Base-by-base conservation (phyloP, 192 early-diverging fungal genomes). In the Coemansia sp. region DNA sequence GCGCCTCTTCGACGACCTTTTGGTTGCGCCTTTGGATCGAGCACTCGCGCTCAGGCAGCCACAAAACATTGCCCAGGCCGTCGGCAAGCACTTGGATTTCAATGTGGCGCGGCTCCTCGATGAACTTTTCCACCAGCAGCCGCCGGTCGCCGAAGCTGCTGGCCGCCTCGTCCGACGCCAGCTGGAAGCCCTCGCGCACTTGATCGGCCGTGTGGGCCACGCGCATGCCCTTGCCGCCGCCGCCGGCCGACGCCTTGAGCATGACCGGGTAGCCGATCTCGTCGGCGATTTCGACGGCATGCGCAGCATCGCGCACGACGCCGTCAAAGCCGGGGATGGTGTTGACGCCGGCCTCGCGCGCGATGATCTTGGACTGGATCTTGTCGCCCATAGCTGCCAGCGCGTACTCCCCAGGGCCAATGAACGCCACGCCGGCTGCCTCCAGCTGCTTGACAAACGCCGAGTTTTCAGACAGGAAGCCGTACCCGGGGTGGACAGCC, bases 401-500 rank as follows among this genome's bases (percentile, higher is more conserved):
- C 2, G 92, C 91, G 31, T 74, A 59, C 46, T 87, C 85, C 0
- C 86, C 79, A 6, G 92, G 92, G 4, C 92, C 92, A 42, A 93
- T 91, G 68, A 93, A 93, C 2, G 87, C 83, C 8, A 94, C 87
- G 33, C 91, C 91, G 12, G 85, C 88, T 2, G 87, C 80, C 27
- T 93, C 90, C 31, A 97, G 87, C 22, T 89, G 86, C 74, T 90
- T 73, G 20, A 94, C 95, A 90, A 98, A 97, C 38, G 74, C 40
- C 2, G 88, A 73, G 77, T 96, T 98, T 76, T 98, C 96, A n/a
- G 91, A 93, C 64, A 98, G 85, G 84, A 98, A 98, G 2, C 96
- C 96, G 78, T 98, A 98, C 3, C 92, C 95, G 0, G 96, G 96
- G 71, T 98, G 96, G 49, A 98, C 94, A 22, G 96, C 96, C 77